Base-by-base conservation (phyloP, 1,139 yeast genomes). In the Protomyces gravidus region DNA sequence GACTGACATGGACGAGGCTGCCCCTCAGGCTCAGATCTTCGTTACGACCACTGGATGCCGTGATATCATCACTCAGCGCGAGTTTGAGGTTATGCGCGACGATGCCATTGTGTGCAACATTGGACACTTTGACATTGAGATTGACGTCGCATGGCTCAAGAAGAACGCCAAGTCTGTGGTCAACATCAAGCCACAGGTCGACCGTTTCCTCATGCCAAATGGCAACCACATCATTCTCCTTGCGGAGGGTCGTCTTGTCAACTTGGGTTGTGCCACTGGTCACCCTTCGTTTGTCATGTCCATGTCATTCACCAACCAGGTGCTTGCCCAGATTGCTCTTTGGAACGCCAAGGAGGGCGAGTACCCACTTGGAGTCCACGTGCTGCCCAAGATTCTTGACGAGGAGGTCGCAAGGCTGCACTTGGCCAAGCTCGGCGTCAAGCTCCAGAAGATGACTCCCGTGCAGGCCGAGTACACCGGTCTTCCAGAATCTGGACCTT, bases 41-140 rank as follows among this genome's bases (percentile, higher is more conserved):
- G 99, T 92, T 72, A 92, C 99, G 76, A 94, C 99, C 77, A 92
- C 99, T 68, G 99, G 99, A 75, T 90, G 97, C 82, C 89, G 97
- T 80, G 98, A 92, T 77, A 92, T 92, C 76, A 89, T 92, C 79
- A 85, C 86, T 68, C 89, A 89, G 73, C 80, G 78, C 70, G 96
- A 92, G 80, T 92, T 92, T 76, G 79, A 79, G 70, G 78, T 77
- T 69, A 92, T 92, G 98, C 97, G 97, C 78, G 96, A 92, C 78
- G 98, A 92, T 75, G 98, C 99, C 71, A 94, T 92, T 76, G 98
- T 92, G 66, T 94, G 97, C 82, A 92, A 92, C 95, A 92, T 92
- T 80, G 99, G 99, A 76, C 99, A 92, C 81, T 92, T 92, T 72
- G 99, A 92, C 78, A 89, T 92, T 74, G 99, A 92, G 82, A 94